These are phyloP conservation scores for Omphalea diandra DNA, from an alignment of 441 rosid species.

Conservation along the genomic window DNA sequence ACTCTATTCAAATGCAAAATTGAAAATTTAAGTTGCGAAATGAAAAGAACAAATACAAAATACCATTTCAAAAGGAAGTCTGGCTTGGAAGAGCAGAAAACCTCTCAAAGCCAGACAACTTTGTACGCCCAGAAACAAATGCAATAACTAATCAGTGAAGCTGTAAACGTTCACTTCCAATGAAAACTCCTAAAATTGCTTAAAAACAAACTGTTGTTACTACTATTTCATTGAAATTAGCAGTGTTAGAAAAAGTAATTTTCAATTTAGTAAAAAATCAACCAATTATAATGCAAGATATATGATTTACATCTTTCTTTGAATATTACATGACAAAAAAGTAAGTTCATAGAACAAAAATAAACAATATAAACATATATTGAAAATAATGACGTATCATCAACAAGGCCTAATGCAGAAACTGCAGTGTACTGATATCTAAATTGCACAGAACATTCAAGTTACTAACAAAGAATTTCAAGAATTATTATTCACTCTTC, in stretches of 20 bases:
- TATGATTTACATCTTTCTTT: background rate
- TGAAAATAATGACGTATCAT: background rate
- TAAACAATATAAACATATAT: background rate
- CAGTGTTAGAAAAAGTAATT: background rate
- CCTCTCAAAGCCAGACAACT: background rate
- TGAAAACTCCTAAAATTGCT: background rate
- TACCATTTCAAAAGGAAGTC: background rate
- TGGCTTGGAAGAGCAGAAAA: background rate
- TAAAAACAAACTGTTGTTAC: background rate
- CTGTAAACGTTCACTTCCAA: background rate
- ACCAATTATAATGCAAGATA: background rate
- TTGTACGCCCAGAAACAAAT: background rate
- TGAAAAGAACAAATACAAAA: background rate
- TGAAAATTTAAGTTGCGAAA: background rate
- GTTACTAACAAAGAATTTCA: background rate
- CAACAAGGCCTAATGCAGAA: background rate
- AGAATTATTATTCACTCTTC: background rate
- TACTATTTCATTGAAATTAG: background rate
- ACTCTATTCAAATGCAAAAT: background rate
- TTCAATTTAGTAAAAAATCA: background rate
- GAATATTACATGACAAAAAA: background rate
- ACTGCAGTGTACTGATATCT: background rate
- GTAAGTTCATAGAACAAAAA: background rate
- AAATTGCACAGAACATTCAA: background rate
- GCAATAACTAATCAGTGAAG: background rate